Evolutionary conservation across 495 filamentous ascomycete species (phyloP).

Genomic region (Rostrohypoxylon terebratum): DNA sequence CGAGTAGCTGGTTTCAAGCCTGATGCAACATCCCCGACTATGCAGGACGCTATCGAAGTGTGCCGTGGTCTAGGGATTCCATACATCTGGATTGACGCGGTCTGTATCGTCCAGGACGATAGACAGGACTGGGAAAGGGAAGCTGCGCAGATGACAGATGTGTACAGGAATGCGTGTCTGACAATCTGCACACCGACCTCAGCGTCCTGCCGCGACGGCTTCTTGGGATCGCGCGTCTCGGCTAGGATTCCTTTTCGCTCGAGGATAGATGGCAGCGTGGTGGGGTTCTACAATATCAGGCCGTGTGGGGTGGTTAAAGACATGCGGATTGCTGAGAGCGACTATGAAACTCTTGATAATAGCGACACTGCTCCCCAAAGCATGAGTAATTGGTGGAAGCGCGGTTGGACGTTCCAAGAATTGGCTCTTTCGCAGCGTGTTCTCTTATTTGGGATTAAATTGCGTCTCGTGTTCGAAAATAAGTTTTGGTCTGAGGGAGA

Average conservation of each 20-base stretch:
- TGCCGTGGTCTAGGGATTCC: background rate
- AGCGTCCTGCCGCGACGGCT: constrained; percentile 1
- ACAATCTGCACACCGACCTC: constrained; percentile 6
- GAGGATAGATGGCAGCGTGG: background rate
- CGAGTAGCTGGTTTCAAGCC: background rate
- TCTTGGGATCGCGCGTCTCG: background rate
- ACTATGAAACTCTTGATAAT: constrained; percentile 10
- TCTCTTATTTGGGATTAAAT: background rate
- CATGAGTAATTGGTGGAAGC: background rate
- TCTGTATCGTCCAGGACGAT: constrained; percentile 16
- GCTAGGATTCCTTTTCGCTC: background rate
- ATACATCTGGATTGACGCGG: background rate
- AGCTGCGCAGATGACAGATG: constrained; percentile 4
- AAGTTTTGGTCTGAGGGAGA: constrained; percentile 11
- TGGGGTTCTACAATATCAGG: background rate
- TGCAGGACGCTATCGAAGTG: background rate
- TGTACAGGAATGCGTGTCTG: background rate
- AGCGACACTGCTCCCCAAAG: background rate
- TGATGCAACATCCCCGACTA: background rate
- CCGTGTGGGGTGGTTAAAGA: background rate
- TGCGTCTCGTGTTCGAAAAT: constrained; percentile 4
- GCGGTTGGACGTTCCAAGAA: constrained; percentile 8
- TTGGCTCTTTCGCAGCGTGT: constrained; percentile 2
- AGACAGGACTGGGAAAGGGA: constrained; percentile 6
- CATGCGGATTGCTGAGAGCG: background rate